phyloP scores from a whole-genome alignment of 345 rosid genomes.

The Populus pruinosa region DNA sequence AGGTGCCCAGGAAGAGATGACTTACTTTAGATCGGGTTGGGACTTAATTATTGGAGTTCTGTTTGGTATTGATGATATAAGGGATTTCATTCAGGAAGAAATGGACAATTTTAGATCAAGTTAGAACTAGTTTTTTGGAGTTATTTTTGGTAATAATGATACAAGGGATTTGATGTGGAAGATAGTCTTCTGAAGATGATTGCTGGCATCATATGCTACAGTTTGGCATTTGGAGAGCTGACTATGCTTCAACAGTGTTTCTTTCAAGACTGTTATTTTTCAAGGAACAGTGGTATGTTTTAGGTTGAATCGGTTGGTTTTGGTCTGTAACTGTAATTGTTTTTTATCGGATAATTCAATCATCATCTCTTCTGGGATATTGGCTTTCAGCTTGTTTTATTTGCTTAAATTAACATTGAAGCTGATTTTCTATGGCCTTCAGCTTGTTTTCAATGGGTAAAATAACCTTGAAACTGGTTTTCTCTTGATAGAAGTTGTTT shows the following conservation, averaged over 20 bases:
- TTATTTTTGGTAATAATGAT: background rate
- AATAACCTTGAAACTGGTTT: too few relatives aligned
- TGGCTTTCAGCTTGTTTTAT: background rate
- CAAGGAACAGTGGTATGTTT: background rate
- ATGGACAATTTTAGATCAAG: background rate
- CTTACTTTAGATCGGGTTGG: background rate
- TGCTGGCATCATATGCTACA: background rate
- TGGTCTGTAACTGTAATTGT: background rate
- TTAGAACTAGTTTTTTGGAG: background rate
- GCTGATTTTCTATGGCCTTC: background rate
- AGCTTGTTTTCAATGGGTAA: too few relatives aligned
- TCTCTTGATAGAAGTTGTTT: too few relatives aligned
- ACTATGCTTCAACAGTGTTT: background rate
- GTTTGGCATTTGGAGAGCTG: background rate
- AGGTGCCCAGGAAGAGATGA: slow-evolving; percentile 6
- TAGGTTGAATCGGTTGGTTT: background rate
- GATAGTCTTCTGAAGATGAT: background rate
- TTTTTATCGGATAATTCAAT: background rate
- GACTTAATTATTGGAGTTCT: background rate
- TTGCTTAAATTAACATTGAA: background rate
- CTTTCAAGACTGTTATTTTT: background rate
- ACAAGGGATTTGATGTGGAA: background rate
- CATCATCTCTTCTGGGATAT: background rate
- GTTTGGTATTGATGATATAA: background rate
- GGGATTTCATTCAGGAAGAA: background rate